Evolutionary conservation across 2,329 filamentous ascomycete genomes (phyloP), one percentile per base, ranked within the genome.

Genomic region (Cladosporium sp.): DNA sequence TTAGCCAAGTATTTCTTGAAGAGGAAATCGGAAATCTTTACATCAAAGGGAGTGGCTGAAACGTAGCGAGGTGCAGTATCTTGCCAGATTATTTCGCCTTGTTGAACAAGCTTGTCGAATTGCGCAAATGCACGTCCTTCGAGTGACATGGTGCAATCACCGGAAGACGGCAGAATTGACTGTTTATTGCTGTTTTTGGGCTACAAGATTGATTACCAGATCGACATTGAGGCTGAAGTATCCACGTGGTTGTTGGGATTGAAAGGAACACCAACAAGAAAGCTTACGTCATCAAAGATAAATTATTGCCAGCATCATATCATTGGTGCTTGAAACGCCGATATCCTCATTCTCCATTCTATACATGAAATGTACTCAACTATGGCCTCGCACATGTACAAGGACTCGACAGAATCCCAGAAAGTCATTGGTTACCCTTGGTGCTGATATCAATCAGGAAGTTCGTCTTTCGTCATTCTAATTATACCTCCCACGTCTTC

Each of bases 41-140:
- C 51, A 24, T 54, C 37, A 8, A 54, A 54, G 3, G 51, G 51
- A 19, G 13, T 24, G 8, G 25, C 39, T 15, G 25, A 42, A 13
- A 54, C 10, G 25, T 54, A 34, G 24, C 51, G 51, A 45, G 51
- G 51, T 35, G 17, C 39, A 15, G 24, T 19, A 4, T 54, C 25
- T 19, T 44, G 37, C 51, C 51, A 54, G 17, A 54, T 34, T 17
- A 54, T 15, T 15, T 54, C 51, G 39, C 51, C 51, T 54, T 54
- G 51, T 39, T 54, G 25, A 4, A 54, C 51, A 25, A 54, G 51
- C 24, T 40, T 44, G 51, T 54, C 51, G 8, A 54, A 54, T 7
- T 34, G 51, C 10, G 37, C 25, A 25, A 54, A 25, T 13, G 36
- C 39, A 15, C 19, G 17, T 4, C 35, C 37, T 15, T n/a, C 28